phyloP scores from a whole-genome alignment of 148 eudicot species.

The Vaccinium myrtillus region DNA sequence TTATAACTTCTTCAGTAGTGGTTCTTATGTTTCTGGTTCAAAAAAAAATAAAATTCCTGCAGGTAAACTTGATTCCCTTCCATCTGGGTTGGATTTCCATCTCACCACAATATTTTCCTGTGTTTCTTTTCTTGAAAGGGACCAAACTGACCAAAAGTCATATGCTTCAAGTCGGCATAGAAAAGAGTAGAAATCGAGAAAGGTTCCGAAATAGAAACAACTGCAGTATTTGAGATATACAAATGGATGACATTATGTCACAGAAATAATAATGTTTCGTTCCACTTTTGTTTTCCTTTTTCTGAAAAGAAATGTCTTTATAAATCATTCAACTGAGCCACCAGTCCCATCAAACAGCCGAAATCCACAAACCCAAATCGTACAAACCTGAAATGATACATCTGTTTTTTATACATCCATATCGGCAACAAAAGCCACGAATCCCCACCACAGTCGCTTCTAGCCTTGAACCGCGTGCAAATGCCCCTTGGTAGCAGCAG shows the following conservation, averaged over 20 bases:
- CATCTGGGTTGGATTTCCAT: neutral
- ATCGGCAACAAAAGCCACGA: neutral
- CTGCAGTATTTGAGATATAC: neutral
- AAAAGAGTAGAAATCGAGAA: neutral
- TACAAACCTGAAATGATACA: conserved; percentile 11
- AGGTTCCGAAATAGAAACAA: neutral
- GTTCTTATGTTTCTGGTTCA: too few relatives aligned
- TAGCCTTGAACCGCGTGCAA: neutral
- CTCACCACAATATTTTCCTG: neutral
- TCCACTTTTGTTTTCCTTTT: neutral
- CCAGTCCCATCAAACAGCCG: neutral
- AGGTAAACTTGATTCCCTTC: neutral
- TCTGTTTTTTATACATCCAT: conserved; percentile 8
- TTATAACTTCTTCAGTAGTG: too few relatives aligned
- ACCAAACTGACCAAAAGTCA: neutral
- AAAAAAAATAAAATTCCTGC: neutral
- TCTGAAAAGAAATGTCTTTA: neutral
- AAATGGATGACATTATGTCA: neutral
- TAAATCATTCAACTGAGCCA: neutral
- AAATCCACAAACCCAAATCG: conserved; percentile 2
- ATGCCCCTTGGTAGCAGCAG: neutral
- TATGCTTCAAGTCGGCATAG: neutral
- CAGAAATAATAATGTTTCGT: neutral
- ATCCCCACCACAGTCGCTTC: neutral
- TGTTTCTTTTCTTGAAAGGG: neutral